Evolutionary conservation across 495 filamentous ascomycete genomes (phyloP), one percentile per base, ranked within the genome.

Genomic region (Hypoxylon subgilvum): DNA sequence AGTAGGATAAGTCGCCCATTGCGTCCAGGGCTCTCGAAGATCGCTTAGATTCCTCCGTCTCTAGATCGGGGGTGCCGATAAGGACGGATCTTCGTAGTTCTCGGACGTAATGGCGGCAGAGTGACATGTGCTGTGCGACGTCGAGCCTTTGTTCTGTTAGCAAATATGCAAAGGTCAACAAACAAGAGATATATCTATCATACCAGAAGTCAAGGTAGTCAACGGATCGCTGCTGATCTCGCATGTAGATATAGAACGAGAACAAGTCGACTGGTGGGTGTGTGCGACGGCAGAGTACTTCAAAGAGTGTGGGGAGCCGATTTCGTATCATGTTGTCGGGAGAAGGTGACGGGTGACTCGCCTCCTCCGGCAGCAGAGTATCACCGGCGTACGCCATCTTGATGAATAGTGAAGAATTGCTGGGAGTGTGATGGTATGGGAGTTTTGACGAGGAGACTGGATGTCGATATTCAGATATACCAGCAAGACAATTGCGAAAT

Each of bases 201-300:
- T 78, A 98, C 94, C 95, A 99, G 73, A 99, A 99, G 72, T 99
- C 94, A 10, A 99, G 79, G 65, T 97, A 97, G 66, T 99, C 94
- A 6, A 99, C 92, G 3, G 93, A 96, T 69, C 93, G 84, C 69
- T 97, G 92, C 75, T 97, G 92, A 71, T 99, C 95, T 51, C 94
- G 83, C 94, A 99, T 99, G 74, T 96, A 99, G 66, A 99, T 97
- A 79, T 97, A 97, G 79, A 97, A 97, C 2, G 92, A 96, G 77
- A 94, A 97, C 8, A 99, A 83, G 70, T 97, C 95, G 30, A 97
- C 93, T 0, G 94, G 94, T 36, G 95, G 86, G 14, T 92, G 80
- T 2, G 94, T 99, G 36, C 89, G 84, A 45, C 95, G 85, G 64
- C 91, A 95, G 30, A 99, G 80, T 30, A 97, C 94, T 71, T 99